These are phyloP conservation scores for Mallotus japonicus DNA, from an alignment of 441 rosid species.

Conservation along the genomic window DNA sequence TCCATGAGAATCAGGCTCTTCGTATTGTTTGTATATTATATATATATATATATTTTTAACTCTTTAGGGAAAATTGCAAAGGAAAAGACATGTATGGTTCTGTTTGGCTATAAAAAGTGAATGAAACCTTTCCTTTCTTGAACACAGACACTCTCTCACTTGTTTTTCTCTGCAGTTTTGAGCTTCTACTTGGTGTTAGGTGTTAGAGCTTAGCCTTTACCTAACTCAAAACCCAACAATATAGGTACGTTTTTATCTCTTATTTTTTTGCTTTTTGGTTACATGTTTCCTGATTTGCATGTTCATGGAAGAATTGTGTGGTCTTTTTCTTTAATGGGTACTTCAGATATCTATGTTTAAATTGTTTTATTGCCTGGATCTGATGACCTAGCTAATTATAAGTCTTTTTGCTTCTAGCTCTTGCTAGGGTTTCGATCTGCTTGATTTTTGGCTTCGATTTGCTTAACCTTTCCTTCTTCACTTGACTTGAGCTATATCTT, in stretches of 20 bases:
- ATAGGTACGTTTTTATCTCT: neutral
- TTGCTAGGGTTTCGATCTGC: constrained; percentile 32
- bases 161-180: neutral
- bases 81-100: neutral
- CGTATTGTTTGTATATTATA: too few relatives aligned
- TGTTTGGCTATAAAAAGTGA: constrained; percentile 47
- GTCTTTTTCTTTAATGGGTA: neutral
- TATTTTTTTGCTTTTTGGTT: too few relatives aligned
- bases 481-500: neutral
- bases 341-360: neutral
- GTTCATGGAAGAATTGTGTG: constrained; percentile 20
- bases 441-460: neutral
- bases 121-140: constrained; percentile 37
- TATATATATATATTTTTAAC: neutral
- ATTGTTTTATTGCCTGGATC: constrained; percentile 29
- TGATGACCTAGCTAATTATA: constrained; percentile 28
- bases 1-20: too few relatives aligned
- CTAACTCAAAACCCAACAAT: constrained; percentile 10
- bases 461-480: neutral
- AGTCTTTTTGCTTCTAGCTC: neutral
- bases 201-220: neutral
- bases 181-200: neutral
- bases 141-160: constrained; percentile 8
- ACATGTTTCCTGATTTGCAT: constrained; percentile 17
- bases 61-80: constrained; percentile 3